These are phyloP conservation scores for Stagonosporopsis rhizophila DNA, from an alignment of 2,329 filamentous ascomycete species.

Conservation along the genomic window DNA sequence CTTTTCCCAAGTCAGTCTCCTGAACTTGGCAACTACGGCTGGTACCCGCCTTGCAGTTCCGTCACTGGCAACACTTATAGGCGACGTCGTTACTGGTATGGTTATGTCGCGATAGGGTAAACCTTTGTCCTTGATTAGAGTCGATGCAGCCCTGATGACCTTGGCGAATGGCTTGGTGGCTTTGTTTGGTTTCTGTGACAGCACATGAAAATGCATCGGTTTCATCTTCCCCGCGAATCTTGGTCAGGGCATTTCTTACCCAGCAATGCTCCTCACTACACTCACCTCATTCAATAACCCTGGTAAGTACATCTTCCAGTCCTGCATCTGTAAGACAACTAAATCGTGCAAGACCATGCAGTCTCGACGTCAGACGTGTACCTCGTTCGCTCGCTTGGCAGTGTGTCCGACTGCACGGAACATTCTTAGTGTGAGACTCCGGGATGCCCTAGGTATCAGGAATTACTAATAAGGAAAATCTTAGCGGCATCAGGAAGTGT, in stretches of 20 bases:
- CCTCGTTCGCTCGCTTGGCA: slow-evolving; percentile 68
- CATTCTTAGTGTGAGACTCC: slow-evolving; percentile 52
- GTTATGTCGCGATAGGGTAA: slow-evolving; percentile 58
- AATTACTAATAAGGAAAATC: slow-evolving; percentile 49
- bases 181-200: slow-evolving; percentile 12
- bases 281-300: slow-evolving; percentile 68
- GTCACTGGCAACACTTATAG: slow-evolving; percentile 48
- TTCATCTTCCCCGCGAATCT: not conserved
- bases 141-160: slow-evolving; percentile 54
- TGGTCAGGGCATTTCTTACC: slow-evolving; percentile 49
- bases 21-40: not conserved
- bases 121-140: slow-evolving; percentile 50
- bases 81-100: slow-evolving; percentile 54
- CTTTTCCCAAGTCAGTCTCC: not conserved
- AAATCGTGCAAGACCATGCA: slow-evolving; percentile 60
- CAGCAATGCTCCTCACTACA: slow-evolving; percentile 64
- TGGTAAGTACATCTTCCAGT: slow-evolving; percentile 51
- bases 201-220: slow-evolving; percentile 54
- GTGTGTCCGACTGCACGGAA: slow-evolving; percentile 67
- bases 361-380: slow-evolving; percentile 69
- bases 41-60: slow-evolving; percentile 57
- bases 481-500: not conserved
- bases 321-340: not conserved
- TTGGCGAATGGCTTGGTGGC: slow-evolving; percentile 39
- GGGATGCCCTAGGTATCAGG: not conserved